Evolutionary conservation across 2,329 filamentous ascomycete species (phyloP), one percentile per base, ranked within the genome.

Genomic region (Penicillium decumbens): DNA sequence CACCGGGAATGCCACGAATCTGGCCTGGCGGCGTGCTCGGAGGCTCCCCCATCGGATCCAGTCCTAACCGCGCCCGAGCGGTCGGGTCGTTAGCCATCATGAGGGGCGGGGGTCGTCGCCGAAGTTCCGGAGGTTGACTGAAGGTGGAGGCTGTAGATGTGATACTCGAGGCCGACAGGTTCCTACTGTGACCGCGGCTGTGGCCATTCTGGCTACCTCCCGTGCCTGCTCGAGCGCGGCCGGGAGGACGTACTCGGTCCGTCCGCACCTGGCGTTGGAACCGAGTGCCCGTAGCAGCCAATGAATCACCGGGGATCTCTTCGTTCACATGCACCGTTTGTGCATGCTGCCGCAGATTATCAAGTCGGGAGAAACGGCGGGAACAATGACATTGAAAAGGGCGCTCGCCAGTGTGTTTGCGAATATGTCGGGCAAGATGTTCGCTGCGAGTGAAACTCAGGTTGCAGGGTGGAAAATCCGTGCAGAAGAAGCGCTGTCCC

Each of bases 251-350:
- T 29, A 92, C 87, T 51, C 89, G 79, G 58, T 96, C 91, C 0
- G 89, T 95, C 45, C 92, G 82, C 51, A 95, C 89, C 69, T 96
- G 91, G 54, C 92, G 81, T 63, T 96, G 92, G 62, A 95, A 96
- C 33, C 92, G 80, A 7, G 91, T 95, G 23, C 91, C 90, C 1
- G 89, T 93, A 3, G 92, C 93, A 13, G 93, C 93, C 18, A 97
- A 80, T 1, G 93, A 97, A 68, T 96, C 90, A 35, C 85, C 84
- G 3, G 93, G 93, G 29, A 98, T 98, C 49, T 96, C 90, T 68
- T 97, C 93, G 68, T 97, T 96, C 50, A 95, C 88, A 68, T 98
- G 93, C 1, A 98, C 93, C 0, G 93, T 97, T 70, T 96, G 91
- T 39, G 93, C 93, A 77, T 98, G 93, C 67, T 98, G 93, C 51